Base-by-base conservation (phyloP, 768 basidiomycete genomes). In the Boletus sp. region DNA sequence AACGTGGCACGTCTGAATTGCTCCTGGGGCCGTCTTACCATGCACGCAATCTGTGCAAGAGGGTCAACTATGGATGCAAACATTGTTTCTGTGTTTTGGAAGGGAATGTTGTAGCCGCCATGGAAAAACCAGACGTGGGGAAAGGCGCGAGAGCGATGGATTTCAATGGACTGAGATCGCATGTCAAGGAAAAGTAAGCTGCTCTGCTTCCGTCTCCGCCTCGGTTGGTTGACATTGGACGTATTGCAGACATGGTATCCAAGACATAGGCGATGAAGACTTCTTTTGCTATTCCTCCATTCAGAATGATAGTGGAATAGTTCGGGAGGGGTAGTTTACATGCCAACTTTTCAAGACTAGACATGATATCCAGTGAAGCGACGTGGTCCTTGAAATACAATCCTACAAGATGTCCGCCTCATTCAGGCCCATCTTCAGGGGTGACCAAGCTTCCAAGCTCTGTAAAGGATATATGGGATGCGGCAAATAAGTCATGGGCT, bases 131-230 rank as follows among this genome's bases (percentile, higher is more conserved):
- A 3, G n/a, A 6, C 0, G 34, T n/a, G 34, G 17, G 34, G 1
- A 49, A 47, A 33, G 51, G 48, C 30, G 33, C 11, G 13, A 71
- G 70, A 46, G 54, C 68, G 51, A 79, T 82, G 66, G 65, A 58
- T 4, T 84, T 85, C 59, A 69, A 86, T 55, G 86, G 81, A 3
- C 59, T 88, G 48, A 71, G 80, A 38, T 86, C 84, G 23, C 87
- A 89, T 57, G 60, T 81, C 54, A 84, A 84, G 61, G 76, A 70
- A 57, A 85, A 81, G 87, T 87, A 57, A 58, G 81, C 65, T 23
- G 35, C 30, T 39, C 10, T 40, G 13, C 11, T 32, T 38, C 21
- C 30, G 25, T 54, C 33, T 34, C 21, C 32, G 40, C 40, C 5
- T 45, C 23, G 38, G 14, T 1, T n/a, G 27, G 48, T 47, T 68